These are phyloP conservation scores for Vitis rotundifolia DNA, from an alignment of 164 flowering plant species.

Conservation along the genomic window DNA sequence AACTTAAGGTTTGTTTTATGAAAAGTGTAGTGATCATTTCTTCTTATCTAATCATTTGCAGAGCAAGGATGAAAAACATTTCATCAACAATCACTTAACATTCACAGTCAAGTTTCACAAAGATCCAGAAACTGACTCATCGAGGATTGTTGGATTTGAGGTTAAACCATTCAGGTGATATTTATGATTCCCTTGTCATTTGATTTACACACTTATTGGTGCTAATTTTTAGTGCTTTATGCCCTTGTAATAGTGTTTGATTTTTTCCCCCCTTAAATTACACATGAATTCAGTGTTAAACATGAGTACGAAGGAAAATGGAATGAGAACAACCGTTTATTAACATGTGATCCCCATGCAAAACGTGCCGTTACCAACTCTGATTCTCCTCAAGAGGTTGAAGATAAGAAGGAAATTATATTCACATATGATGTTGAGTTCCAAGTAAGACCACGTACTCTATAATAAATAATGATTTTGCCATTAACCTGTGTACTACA, in stretches of 20 bases:
- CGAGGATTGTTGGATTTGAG: conserved; percentile 97
- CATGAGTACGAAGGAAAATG: conserved; percentile 86
- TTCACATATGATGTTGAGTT: conserved; percentile 94
- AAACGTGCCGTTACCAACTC: conserved; percentile 58
- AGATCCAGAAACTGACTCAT: conserved; percentile 60
- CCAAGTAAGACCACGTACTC: conserved; percentile 40
- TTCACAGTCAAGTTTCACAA: conserved; percentile 86
- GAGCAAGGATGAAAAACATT: conserved; percentile 85
- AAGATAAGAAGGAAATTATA: conserved; percentile 71
- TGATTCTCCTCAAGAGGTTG: conserved; percentile 86
- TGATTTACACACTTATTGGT: background rate
- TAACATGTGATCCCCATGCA: conserved; percentile 90
- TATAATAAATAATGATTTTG: background rate
- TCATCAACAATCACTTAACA: conserved; percentile 80
- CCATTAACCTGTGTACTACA: background rate
- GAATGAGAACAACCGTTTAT: conserved; percentile 65
- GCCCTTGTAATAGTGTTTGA: background rate
- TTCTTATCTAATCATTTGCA: conserved; percentile 26
- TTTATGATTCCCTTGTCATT: background rate
- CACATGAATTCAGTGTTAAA: conserved; percentile 53
- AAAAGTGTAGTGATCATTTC: background rate
- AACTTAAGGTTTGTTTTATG: background rate
- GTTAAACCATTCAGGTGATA: conserved; percentile 87
- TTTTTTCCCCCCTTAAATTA: conserved; percentile 10
- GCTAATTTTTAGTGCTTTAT: background rate